Percentiles rank a stretch among this genome's conserved stretches.
phyloP scores from a whole-genome alignment of 2,329 filamentous ascomycete species.

The Trichoderma hamatum region DNA sequence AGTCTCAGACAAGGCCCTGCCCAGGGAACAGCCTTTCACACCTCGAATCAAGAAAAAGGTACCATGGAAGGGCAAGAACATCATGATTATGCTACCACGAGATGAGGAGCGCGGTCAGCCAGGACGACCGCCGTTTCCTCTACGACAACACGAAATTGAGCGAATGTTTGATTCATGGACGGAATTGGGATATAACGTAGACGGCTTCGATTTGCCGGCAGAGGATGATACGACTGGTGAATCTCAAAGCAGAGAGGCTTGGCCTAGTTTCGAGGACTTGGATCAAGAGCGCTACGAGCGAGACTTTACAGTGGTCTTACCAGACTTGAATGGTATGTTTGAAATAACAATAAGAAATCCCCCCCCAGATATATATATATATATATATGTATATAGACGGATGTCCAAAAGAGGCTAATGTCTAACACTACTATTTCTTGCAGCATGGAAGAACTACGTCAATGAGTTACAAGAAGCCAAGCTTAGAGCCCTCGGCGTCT shows the following conservation, averaged over 20 bases:
- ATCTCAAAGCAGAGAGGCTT: conserved; percentile 68
- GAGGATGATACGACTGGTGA: conserved; percentile 47
- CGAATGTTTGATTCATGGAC: conserved; percentile 68
- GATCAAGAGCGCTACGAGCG: conserved; percentile 56
- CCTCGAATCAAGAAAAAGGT: conserved; percentile 72
- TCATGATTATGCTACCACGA: conserved; percentile 69
- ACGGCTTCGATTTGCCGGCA: conserved; percentile 68
- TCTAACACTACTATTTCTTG: conserved; percentile 27
- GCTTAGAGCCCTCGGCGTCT: conserved; percentile 86
- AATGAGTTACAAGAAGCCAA: conserved; percentile 87
- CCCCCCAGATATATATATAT: not conserved
- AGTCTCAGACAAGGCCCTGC: conserved; percentile 41
- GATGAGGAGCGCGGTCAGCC: conserved; percentile 67
- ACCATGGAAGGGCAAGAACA: conserved; percentile 74
- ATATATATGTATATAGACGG: no score
- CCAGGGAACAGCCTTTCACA: conserved; percentile 48
- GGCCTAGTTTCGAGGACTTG: conserved; percentile 66
- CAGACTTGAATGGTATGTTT: conserved; percentile 64
- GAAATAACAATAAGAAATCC: not conserved
- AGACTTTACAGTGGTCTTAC: conserved; percentile 66
- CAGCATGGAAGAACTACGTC: conserved; percentile 74
- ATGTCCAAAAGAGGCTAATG: not conserved
- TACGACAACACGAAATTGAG: conserved; percentile 58
- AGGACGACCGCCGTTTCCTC: conserved; percentile 56
- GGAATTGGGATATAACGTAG: conserved; percentile 68